Conservation (phyloP, 345 rosid genomes). For the Hibiscus trionum region DNA sequence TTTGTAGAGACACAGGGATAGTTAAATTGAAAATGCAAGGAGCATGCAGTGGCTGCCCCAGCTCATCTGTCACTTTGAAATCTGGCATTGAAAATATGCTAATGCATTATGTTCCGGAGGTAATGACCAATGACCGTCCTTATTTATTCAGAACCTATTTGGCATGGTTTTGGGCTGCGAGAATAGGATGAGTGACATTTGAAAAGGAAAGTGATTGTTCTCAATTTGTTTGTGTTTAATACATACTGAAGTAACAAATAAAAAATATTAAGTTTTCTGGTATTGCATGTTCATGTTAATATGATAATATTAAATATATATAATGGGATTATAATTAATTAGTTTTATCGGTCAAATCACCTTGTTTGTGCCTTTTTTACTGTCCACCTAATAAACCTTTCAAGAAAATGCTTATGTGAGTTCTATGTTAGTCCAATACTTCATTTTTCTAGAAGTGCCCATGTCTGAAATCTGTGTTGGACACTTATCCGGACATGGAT, state of each 20-base stretch:
- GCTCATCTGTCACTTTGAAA: conserved; percentile 94
- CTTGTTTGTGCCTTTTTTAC: not conserved
- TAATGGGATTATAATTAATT: not conserved
- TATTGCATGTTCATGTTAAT: not conserved
- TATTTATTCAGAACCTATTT: not conserved
- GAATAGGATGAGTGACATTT: not conserved
- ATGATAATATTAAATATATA: not conserved
- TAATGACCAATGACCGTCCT: conserved; percentile 20
- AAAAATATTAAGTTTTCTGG: not conserved
- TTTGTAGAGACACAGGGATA: conserved; percentile 67
- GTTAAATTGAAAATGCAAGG: conserved; percentile 96
- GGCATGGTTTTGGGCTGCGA: not conserved
- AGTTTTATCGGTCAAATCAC: not conserved
- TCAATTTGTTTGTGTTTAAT: not conserved
- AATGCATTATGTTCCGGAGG: conserved; percentile 98
- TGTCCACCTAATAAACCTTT: not conserved
- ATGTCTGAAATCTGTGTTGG: not conserved
- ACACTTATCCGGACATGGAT: not conserved
- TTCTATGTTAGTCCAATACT: too few species aligned
- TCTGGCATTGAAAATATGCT: conserved; percentile 98
- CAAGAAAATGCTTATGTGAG: not conserved
- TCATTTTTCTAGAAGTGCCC: not conserved
- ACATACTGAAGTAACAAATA: not conserved
- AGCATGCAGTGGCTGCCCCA: conserved; percentile 99
- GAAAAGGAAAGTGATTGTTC: not conserved